Conservation (phyloP, 306 rosid species). For the Vigna angularis region DNA sequence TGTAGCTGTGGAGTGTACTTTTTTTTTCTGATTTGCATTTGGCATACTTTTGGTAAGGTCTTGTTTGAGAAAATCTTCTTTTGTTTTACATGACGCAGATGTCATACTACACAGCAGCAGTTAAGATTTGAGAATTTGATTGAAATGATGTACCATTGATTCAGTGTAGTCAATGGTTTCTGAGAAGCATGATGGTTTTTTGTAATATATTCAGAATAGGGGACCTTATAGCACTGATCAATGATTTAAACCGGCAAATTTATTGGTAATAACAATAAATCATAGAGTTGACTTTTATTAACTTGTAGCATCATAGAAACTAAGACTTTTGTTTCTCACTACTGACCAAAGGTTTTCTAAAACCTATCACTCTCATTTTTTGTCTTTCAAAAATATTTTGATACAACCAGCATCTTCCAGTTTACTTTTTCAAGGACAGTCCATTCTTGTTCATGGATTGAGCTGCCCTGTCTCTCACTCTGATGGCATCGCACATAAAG, state of each 20-base stretch:
- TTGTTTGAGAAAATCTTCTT: slow-evolving; percentile 27
- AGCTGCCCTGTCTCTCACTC: neutral
- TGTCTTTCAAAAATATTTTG: neutral
- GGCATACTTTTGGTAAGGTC: slow-evolving; percentile 26
- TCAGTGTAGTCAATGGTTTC: slow-evolving; percentile 8
- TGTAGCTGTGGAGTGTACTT: slow-evolving; percentile 14
- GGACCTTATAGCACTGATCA: neutral
- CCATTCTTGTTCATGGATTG: slow-evolving; percentile 2
- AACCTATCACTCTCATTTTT: neutral
- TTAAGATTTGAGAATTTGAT: slow-evolving; percentile 29
- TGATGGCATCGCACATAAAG: neutral
- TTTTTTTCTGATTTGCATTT: slow-evolving; percentile 37
- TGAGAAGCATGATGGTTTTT: slow-evolving; percentile 17
- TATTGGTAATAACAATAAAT: neutral
- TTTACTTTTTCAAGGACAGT: slow-evolving; percentile 27
- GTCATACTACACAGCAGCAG: slow-evolving; percentile 12
- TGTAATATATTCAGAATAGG: slow-evolving; percentile 13
- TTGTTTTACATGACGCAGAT: slow-evolving; percentile 36
- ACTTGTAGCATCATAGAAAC: slow-evolving; percentile 22
- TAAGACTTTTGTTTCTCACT: neutral
- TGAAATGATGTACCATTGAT: slow-evolving; percentile 19
- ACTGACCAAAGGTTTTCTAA: slow-evolving; percentile 10
- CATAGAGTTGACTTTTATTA: slow-evolving; percentile 11
- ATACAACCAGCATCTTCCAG: neutral
- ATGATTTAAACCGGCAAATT: neutral